These are phyloP conservation scores for Oryza nivara DNA, from an alignment of 176 grass and related monocot species.

Conservation along the genomic window DNA sequence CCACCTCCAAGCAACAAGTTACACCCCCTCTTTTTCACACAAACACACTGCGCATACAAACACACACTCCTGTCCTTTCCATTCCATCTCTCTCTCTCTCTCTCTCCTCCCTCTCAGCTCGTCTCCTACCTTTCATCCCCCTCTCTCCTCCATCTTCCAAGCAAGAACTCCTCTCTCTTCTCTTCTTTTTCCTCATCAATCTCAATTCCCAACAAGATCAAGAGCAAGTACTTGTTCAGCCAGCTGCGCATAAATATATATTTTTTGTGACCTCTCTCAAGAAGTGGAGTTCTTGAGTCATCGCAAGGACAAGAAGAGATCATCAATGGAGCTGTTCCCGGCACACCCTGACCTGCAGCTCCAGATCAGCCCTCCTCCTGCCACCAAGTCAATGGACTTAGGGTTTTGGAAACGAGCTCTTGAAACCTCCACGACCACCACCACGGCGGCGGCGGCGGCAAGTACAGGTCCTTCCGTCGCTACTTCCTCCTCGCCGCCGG, in stretches of 20 bases:
- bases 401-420: conserved; percentile 87
- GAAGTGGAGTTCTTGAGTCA: background rate
- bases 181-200: background rate
- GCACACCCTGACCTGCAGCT: conserved; percentile 87
- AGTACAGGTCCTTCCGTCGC: conserved; percentile 7
- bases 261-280: background rate
- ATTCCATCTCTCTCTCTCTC: conserved; percentile 41
- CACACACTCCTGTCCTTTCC: conserved; percentile 47
- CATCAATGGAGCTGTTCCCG: conserved; percentile 83
- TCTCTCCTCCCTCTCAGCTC: background rate
- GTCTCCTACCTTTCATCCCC: background rate
- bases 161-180: conserved; percentile 37
- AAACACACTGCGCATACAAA: conserved; percentile 42
- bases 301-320: background rate
- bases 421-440: conserved; percentile 31
- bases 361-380: conserved; percentile 72
- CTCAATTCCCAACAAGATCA: conserved; percentile 43
- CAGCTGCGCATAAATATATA: background rate
- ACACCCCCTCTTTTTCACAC: conserved; percentile 43
- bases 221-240: background rate
- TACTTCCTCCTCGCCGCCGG: conserved; percentile 19
- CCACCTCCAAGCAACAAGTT: conserved; percentile 45
- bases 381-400: conserved; percentile 66
- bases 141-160: conserved; percentile 5
- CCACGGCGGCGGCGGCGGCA: background rate